Percentiles rank a stretch among this genome's conserved stretches.
Evolutionary conservation across 768 basidiomycete species (phyloP).

Genomic region (Clitopilus hobsonii): DNA sequence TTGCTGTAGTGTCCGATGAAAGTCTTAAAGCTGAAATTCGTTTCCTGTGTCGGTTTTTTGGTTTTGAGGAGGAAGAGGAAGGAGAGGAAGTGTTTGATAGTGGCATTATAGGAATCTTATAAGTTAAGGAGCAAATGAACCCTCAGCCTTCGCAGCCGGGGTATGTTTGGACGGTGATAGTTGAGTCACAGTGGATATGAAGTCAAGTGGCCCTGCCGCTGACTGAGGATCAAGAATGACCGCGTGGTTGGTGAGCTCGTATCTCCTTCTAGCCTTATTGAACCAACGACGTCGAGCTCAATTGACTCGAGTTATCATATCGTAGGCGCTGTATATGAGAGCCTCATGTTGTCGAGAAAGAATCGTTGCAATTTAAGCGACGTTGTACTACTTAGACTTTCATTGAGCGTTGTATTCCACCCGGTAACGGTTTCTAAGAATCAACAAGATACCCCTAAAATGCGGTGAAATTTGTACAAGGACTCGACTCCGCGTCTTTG

Average conservation of each 20-base stretch:
- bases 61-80: no score
- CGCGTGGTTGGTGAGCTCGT: background rate
- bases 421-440: background rate
- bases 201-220: background rate
- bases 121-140: background rate
- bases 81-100: background rate
- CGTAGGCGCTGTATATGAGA: no score
- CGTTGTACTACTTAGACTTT: no score
- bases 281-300: background rate
- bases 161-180: background rate
- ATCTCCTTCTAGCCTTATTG: background rate
- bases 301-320: no score
- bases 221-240: background rate
- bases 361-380: no score
- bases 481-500: background rate
- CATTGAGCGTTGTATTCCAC: background rate
- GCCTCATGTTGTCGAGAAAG: no score
- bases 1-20: slow-evolving; percentile 62
- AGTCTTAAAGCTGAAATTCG: slow-evolving; percentile 51
- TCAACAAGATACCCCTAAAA: background rate
- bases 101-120: background rate
- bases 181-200: background rate
- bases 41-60: slow-evolving; percentile 40
- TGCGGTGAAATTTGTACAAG: background rate
- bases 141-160: background rate